phyloP scores from a whole-genome alignment of 2,329 filamentous ascomycete species.

The Ilyonectria sp. region DNA sequence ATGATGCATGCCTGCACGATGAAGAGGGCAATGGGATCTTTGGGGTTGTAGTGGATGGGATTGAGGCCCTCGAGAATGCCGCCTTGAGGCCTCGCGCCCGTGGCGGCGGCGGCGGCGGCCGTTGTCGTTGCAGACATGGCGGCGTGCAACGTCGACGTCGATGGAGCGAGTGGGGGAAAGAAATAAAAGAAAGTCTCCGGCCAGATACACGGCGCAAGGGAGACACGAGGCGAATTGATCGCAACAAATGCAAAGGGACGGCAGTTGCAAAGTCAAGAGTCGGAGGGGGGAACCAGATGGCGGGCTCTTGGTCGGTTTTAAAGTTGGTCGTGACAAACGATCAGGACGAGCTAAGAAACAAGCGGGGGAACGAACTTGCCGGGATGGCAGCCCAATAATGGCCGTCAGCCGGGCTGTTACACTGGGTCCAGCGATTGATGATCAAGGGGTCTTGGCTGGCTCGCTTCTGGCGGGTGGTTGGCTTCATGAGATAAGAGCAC shows the following conservation, averaged over 20 bases:
- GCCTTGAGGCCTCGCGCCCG: conserved; percentile 59
- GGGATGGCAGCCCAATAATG: conserved; percentile 1
- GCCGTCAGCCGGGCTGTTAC: not conserved
- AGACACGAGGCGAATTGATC: not conserved
- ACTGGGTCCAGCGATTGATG: conserved; percentile 3
- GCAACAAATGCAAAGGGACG: not conserved
- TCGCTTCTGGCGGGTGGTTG: not conserved
- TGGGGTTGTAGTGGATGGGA: conserved; percentile 77
- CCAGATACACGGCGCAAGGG: not conserved
- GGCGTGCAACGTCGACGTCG: conserved; percentile 20
- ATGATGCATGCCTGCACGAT: conserved; percentile 59
- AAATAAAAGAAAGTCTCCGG: not conserved
- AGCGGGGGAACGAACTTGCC: not conserved
- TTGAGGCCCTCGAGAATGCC: conserved; percentile 81
- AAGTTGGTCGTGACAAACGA: not conserved
- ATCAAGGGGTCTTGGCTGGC: not conserved
- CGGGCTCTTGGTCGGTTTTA: conserved; percentile 1
- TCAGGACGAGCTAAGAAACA: conserved; percentile 6
- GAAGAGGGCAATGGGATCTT: conserved; percentile 75
- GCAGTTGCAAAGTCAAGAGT: not conserved
- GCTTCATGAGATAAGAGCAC: conserved; percentile 9
- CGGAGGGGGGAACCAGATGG: not conserved
- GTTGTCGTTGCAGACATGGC: conserved; percentile 44
- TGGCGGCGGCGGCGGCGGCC: conserved; percentile 48
- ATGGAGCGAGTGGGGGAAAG: not conserved